These are phyloP conservation scores for Lolium perenne DNA, from an alignment of 176 grass and related monocot genomes.

Conservation along the genomic window DNA sequence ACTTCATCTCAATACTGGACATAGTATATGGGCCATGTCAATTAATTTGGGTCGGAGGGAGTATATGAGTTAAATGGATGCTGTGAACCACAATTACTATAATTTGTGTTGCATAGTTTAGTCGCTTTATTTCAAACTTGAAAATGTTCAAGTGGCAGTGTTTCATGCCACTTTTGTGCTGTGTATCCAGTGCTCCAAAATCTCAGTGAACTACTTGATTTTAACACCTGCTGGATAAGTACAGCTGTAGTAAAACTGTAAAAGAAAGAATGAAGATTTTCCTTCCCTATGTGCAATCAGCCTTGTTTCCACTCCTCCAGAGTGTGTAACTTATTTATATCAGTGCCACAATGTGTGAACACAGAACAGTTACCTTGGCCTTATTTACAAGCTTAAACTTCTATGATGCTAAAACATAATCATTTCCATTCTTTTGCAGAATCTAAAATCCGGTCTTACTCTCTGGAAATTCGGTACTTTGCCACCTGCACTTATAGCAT, in stretches of 20 bases:
- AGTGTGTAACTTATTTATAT: background rate
- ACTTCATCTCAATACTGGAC: no score
- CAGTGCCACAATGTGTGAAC: background rate
- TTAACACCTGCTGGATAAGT: slow-evolving; percentile 11
- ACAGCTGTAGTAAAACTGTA: slow-evolving; percentile 19
- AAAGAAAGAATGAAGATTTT: background rate
- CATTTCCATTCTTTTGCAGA: slow-evolving; percentile 63
- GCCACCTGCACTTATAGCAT: slow-evolving; percentile 88
- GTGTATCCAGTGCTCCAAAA: background rate
- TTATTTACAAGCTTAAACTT: background rate
- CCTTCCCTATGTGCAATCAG: background rate
- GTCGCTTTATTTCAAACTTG: slow-evolving; percentile 1
- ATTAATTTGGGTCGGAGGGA: no score
- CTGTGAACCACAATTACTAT: background rate
- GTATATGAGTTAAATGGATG: no score
- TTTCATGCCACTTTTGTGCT: slow-evolving; percentile 24
- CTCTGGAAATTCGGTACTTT: slow-evolving; percentile 95
- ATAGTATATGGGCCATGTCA: no score
- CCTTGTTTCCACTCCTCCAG: background rate
- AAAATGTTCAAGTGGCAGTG: slow-evolving; percentile 31
- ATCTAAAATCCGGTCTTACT: slow-evolving; percentile 83
- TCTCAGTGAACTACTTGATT: slow-evolving; percentile 10
- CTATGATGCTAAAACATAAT: slow-evolving; percentile 25
- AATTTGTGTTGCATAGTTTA: background rate
- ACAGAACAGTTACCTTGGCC: background rate